Conservation (phyloP, 2,329 filamentous ascomycete species). For the Aspergillus latus region DNA sequence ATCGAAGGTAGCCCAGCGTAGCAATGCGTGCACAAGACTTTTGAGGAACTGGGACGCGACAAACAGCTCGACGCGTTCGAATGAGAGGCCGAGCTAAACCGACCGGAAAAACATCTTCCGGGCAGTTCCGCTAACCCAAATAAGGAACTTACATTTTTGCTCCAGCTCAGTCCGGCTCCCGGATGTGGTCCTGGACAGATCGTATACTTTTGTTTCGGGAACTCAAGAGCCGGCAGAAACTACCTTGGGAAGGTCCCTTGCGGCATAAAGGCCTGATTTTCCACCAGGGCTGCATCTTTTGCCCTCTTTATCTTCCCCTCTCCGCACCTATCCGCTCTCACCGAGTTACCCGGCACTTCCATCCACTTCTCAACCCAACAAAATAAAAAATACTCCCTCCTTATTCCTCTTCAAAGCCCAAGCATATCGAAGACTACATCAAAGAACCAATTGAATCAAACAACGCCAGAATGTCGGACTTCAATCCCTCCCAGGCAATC, state of each 20-base stretch:
- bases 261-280: not conserved
- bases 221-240: not conserved
- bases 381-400: not conserved
- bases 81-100: not conserved
- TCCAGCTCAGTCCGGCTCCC: no score
- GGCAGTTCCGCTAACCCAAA: not conserved
- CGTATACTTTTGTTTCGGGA: not conserved
- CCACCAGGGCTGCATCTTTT: not conserved
- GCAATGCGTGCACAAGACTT: not conserved
- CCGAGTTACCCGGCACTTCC: slow-evolving; percentile 7
- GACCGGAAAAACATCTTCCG: not conserved
- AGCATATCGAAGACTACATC: not conserved
- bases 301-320: not conserved
- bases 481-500: slow-evolving; percentile 25
- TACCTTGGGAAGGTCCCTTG: not conserved
- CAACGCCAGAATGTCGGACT: slow-evolving; percentile 24
- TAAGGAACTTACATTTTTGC: not conserved
- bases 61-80: not conserved
- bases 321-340: not conserved
- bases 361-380: not conserved
- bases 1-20: not conserved
- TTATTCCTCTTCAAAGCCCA: not conserved
- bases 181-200: not conserved
- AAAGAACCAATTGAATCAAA: not conserved
- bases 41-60: not conserved